phyloP scores from a whole-genome alignment of 2,329 filamentous ascomycete species.

The Fusarium pilosicola region DNA sequence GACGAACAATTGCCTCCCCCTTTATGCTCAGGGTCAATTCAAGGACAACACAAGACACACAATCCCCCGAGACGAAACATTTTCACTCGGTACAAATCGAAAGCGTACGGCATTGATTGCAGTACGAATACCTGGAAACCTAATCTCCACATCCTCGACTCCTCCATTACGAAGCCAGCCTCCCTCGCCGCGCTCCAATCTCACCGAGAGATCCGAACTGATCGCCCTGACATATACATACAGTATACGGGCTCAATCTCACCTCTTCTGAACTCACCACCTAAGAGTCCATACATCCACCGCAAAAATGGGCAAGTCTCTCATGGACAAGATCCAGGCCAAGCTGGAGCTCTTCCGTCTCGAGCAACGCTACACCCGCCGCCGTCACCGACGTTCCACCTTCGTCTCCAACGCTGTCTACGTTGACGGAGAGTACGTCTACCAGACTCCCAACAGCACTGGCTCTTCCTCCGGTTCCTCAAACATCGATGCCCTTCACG shows the following conservation, averaged over 20 bases:
- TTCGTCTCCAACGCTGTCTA: conserved; percentile 92
- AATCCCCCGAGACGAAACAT: conserved; percentile 29
- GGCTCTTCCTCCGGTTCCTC: conserved; percentile 63
- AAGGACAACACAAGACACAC: conserved; percentile 23
- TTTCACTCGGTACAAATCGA: background rate
- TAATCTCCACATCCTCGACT: conserved; percentile 35
- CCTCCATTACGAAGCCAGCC: conserved; percentile 19
- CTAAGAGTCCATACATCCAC: conserved; percentile 2
- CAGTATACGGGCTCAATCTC: background rate
- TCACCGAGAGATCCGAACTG: conserved; percentile 21
- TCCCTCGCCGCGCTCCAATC: conserved; percentile 27
- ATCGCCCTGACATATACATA: conserved; percentile 4
- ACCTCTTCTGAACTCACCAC: background rate
- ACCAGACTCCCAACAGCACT: conserved; percentile 70
- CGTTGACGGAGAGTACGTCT: conserved; percentile 95
- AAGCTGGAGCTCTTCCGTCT: conserved; percentile 92
- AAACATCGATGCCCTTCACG: conserved; percentile 52
- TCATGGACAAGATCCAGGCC: conserved; percentile 70
- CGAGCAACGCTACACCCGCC: conserved; percentile 93
- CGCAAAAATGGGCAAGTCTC: conserved; percentile 58
- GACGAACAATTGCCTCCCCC: conserved; percentile 22
- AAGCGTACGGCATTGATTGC: conserved; percentile 40
- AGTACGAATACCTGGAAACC: conserved; percentile 17
- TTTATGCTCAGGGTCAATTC: conserved; percentile 24
- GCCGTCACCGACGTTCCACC: conserved; percentile 85